Percentiles rank a stretch among this genome's conserved stretches.
These are phyloP conservation scores for Ophiosphaerella narmari DNA, from an alignment of 2,329 filamentous ascomycete genomes.

Conservation along the genomic window DNA sequence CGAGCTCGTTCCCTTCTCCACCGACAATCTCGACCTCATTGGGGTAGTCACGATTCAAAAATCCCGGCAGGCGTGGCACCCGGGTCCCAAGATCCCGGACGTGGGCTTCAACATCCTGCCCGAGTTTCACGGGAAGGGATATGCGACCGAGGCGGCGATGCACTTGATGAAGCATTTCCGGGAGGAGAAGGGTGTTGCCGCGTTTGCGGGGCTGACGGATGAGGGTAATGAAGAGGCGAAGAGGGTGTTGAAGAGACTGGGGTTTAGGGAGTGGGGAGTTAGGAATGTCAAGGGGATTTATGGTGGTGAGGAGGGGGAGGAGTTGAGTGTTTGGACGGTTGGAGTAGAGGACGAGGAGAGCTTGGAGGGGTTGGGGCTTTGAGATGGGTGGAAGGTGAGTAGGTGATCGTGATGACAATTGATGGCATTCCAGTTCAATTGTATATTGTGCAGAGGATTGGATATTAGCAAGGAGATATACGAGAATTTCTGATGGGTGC, in stretches of 20 bases:
- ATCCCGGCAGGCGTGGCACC: conserved; percentile 10
- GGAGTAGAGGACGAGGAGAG: conserved; percentile 8
- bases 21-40: conserved; percentile 4
- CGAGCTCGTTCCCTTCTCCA: not conserved
- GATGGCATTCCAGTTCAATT: no score
- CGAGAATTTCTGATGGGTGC: no score
- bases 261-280: conserved; percentile 17
- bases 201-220: conserved; percentile 14
- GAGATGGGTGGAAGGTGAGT: not conserved
- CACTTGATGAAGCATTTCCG: conserved; percentile 8
- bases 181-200: conserved; percentile 5
- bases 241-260: conserved; percentile 17
- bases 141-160: conserved; percentile 16
- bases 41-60: conserved; percentile 29
- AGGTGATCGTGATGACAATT: no score
- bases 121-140: conserved; percentile 17
- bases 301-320: not conserved
- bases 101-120: conserved; percentile 21
- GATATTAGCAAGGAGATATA: no score
- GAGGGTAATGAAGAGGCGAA: conserved; percentile 17
- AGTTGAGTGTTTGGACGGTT: conserved; percentile 13
- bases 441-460: no score
- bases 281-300: conserved; percentile 9
- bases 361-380: conserved; percentile 10
- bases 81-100: conserved; percentile 17